Evolutionary conservation across 192 early-diverging fungal genomes (phyloP), one percentile per base, ranked within the genome.

Genomic region (Thamnidium elegans): DNA sequence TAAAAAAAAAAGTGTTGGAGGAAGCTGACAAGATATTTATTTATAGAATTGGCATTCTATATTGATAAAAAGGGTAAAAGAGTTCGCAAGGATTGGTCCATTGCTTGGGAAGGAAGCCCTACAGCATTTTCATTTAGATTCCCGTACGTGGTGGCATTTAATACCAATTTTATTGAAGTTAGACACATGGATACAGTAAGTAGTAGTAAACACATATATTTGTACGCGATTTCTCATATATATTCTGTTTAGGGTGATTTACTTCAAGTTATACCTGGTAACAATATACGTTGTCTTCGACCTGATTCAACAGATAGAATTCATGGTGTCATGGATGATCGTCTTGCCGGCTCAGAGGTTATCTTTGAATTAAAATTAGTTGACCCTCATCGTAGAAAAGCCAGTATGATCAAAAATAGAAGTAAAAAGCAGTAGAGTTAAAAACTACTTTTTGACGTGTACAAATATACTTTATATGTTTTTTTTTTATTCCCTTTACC

Each of bases 131-230:
- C 91, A 23, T 85, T 88, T 17, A 76, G 83, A 21, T 79, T 90
- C 45, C 94, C 93, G 15, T 98, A 94, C 65, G 77, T 98, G 39
- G 78, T 97, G 64, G 94, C 95, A 0, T 98, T 93, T 73, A 93
- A 96, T 51, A 76, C 87, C 10, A 84, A 79, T 47, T 96, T 97
- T 62, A 92, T 98, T 67, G 96, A 98, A 77, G 79, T 98, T 30
- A 84, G 90, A 48, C 79, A 94, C 59, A 82, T 92, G 6, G 86
- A 93, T 68, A 91, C 90, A 5, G 91, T 85, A 36, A 71, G 81
- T 42, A 68, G 46, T 26, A 26, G 6, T 21, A 3, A 3, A 15
- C 44, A 13, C 14, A 45, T 45, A 2, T 45, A 4, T n/a, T n/a
- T 4, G 10, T 13, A 45, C 44, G 4, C 8, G 44, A 15, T 13